Conservation (phyloP, 1,139 yeast genomes). For the Kodamaea derodonti region DNA sequence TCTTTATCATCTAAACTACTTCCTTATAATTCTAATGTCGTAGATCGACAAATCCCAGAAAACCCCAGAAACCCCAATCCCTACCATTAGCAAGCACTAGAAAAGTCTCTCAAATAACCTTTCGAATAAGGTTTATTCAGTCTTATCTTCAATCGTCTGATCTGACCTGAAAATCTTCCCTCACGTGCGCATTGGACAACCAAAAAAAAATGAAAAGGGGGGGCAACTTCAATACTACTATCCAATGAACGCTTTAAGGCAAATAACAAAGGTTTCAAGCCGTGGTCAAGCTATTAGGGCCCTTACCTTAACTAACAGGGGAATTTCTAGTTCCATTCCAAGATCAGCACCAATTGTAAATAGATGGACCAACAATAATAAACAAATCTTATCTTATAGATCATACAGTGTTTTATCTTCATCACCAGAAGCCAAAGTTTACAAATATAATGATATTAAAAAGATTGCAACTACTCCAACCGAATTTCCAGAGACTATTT, state of each 20-base stretch:
- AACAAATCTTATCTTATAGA: slow-evolving; percentile 3
- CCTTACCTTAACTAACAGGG: neutral
- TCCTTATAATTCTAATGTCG: no score
- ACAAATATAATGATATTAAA: slow-evolving; percentile 56
- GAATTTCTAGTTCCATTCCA: neutral
- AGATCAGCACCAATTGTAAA: slow-evolving; percentile 3
- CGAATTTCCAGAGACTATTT: slow-evolving; percentile 39
- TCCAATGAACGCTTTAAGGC: slow-evolving; percentile 5
- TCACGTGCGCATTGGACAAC: neutral
- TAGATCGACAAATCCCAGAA: no score
- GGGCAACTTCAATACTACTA: neutral
- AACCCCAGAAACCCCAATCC: no score
- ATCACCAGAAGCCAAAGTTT: slow-evolving; percentile 45
- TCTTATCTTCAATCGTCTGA: no score
- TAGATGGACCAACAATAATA: neutral
- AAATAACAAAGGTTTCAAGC: slow-evolving; percentile 3
- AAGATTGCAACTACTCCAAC: slow-evolving; percentile 38
- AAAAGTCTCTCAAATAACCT: no score
- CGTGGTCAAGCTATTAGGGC: neutral
- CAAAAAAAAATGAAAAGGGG: slow-evolving; percentile 3
- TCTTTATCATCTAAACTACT: no score
- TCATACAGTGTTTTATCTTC: slow-evolving; percentile 14
- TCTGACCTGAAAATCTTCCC: neutral
- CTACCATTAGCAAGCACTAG: no score
- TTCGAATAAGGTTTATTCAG: no score